Evolutionary conservation across 2,329 filamentous ascomycete genomes (phyloP), one percentile per base, ranked within the genome.

Genomic region (Chrysosphaeria jannelii): DNA sequence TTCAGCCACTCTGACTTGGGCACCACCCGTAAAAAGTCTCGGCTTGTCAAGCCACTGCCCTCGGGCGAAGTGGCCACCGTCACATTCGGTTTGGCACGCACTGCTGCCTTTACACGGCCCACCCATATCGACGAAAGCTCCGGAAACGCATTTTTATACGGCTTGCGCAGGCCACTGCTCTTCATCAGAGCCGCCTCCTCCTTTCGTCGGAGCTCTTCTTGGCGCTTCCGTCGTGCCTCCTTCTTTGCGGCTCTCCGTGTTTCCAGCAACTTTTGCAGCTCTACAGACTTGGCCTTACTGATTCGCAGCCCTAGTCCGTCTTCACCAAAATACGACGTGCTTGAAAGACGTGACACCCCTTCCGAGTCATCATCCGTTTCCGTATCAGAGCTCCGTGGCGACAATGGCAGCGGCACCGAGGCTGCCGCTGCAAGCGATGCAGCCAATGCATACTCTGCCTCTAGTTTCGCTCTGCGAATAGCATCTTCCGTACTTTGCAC

Each of bases 1-100:
- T 79, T 78, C 5, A 81, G 51, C 71, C 71, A 81, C 14, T 48
- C 49, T 1, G 42, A 48, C 6, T 45, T 39, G 10, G 47, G 46
- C 10, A 67, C 48, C 6, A 78, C 42, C 22, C 53, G 66, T n/a
- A 43, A 46, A 33, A 76, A 66, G 35, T 74, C 67, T 24, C 59
- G 55, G 2, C 45, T 38, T 1, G 36, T 46, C 10, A 72, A 41
- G 8, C 53, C 45, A 3, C 46, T 46, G 2, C 53, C 51, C 29
- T 57, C 53, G 5, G 44, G 40, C 7, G 53, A 51, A 25, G 38
- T 48, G 27, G 47, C 48, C 23, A 59, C 39, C 23, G 39, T 40
- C 5, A 35, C 35, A 10, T 37, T 32, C 16, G 37, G 32, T 19
- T 40, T 29, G 12, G 45, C 36, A n/a, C 36, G 33, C 17, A 51